These are phyloP conservation scores for Nannizziopsis arthrosporioides DNA, from an alignment of 2,329 filamentous ascomycete genomes.

Conservation along the genomic window DNA sequence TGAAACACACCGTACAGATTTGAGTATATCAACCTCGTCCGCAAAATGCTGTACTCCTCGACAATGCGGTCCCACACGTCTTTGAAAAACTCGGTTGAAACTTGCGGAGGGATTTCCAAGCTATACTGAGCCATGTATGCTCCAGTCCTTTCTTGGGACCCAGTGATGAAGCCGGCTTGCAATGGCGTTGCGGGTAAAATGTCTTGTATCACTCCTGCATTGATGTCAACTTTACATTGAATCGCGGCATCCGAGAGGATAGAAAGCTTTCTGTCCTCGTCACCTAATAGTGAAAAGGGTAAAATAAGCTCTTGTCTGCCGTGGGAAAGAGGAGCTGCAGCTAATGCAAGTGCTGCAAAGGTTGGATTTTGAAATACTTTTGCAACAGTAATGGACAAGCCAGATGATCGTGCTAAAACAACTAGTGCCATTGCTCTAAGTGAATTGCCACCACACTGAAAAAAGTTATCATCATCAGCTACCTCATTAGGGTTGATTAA, in stretches of 20 bases:
- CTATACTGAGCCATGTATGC: constrained; percentile 29
- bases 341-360: neutral
- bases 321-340: too few relatives aligned
- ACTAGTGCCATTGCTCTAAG: constrained; percentile 6
- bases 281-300: neutral
- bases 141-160: constrained; percentile 20
- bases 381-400: neutral
- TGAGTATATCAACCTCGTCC: constrained; percentile 29
- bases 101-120: constrained; percentile 23
- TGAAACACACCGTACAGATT: constrained; percentile 12
- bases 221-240: constrained; percentile 21
- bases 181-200: constrained; percentile 26
- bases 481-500: constrained; percentile 25
- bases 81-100: constrained; percentile 25
- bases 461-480: neutral
- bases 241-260: constrained; percentile 10
- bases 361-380: neutral
- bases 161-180: constrained; percentile 28
- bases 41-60: constrained; percentile 28
- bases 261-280: neutral
- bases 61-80: constrained; percentile 29
- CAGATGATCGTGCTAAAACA: neutral
- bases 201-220: constrained; percentile 22
- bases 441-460: constrained; percentile 6
- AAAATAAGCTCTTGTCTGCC: too few relatives aligned